phyloP scores from a whole-genome alignment of 352 stramenopile species.

The Phytophthora citrophthora region DNA sequence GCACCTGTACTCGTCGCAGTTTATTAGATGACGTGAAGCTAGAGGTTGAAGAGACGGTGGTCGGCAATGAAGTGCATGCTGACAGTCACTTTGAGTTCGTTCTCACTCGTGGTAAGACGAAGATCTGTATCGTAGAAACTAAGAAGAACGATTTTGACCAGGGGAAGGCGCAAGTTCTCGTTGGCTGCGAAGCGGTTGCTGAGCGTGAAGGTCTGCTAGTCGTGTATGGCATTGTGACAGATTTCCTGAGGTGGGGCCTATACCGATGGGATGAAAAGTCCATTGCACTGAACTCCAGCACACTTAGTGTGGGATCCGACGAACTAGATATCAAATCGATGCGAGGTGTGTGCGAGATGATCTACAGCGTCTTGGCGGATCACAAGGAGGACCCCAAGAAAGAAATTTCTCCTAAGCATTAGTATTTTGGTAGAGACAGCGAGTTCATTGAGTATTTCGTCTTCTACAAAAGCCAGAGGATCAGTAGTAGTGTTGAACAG shows the following conservation, averaged over 20 bases:
- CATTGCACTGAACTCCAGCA: slow-evolving; percentile 30
- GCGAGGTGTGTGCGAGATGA: slow-evolving; percentile 42
- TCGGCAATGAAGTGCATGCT: no score
- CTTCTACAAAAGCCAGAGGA: not conserved
- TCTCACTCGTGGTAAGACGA: no score
- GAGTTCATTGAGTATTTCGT: no score
- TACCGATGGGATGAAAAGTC: slow-evolving; percentile 42
- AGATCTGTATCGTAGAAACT: slow-evolving; percentile 53
- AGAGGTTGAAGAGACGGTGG: no score
- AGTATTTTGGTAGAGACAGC: no score
- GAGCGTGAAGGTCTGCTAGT: slow-evolving; percentile 44
- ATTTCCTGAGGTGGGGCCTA: slow-evolving; percentile 49
- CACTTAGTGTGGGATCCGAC: slow-evolving; percentile 23
- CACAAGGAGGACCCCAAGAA: slow-evolving; percentile 32
- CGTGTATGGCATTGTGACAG: slow-evolving; percentile 58
- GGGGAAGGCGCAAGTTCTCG: slow-evolving; percentile 47
- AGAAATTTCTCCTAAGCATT: not conserved
- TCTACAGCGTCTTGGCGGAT: slow-evolving; percentile 35
- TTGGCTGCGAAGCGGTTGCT: slow-evolving; percentile 53
- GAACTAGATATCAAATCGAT: slow-evolving; percentile 29
- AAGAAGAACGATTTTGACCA: slow-evolving; percentile 58
- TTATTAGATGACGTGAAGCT: no score
- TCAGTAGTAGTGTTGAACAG: not conserved
- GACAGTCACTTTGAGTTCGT: no score
- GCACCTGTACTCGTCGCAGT: no score